Conservation (phyloP, 331 rosid genomes). For the Pyracantha coccinea region DNA sequence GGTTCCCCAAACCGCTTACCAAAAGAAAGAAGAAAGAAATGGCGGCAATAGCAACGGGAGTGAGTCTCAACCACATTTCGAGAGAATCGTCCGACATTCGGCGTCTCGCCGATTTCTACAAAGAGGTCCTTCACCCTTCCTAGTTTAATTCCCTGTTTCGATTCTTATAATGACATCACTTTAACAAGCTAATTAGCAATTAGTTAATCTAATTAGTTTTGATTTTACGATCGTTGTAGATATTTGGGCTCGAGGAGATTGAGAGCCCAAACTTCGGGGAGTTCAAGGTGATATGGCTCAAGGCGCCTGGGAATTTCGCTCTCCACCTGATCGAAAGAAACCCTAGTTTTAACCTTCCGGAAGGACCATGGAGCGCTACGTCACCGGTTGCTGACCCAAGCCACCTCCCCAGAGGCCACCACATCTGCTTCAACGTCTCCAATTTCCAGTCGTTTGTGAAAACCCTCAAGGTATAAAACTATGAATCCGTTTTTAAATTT, state of each 20-base stretch:
- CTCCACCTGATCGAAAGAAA: conserved; percentile 69
- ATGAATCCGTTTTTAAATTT: neutral
- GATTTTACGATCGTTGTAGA: conserved; percentile 15
- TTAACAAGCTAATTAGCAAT: neutral
- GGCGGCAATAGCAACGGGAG: conserved; percentile 40
- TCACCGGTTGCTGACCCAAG: conserved; percentile 59
- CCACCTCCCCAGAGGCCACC: conserved; percentile 83
- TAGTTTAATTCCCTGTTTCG: neutral
- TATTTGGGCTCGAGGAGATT: conserved; percentile 69
- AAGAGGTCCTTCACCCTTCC: conserved; percentile 30
- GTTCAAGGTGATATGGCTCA: conserved; percentile 65
- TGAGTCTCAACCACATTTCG: conserved; percentile 51
- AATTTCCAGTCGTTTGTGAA: conserved; percentile 45
- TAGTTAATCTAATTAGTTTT: neutral
- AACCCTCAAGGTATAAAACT: conserved; percentile 42
- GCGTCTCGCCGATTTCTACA: conserved; percentile 73
- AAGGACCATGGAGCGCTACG: conserved; percentile 67
- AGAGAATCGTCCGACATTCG: conserved; percentile 56
- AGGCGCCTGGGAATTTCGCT: conserved; percentile 34
- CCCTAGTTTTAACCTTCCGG: conserved; percentile 62
- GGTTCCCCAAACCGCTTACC: neutral
- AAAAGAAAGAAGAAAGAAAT: conserved; percentile 6
- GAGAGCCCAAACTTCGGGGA: conserved; percentile 61
- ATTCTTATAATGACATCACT: neutral
- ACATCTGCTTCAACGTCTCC: conserved; percentile 72